Evolutionary conservation across 768 basidiomycete genomes (phyloP).

Genomic region (Collybia sordida): DNA sequence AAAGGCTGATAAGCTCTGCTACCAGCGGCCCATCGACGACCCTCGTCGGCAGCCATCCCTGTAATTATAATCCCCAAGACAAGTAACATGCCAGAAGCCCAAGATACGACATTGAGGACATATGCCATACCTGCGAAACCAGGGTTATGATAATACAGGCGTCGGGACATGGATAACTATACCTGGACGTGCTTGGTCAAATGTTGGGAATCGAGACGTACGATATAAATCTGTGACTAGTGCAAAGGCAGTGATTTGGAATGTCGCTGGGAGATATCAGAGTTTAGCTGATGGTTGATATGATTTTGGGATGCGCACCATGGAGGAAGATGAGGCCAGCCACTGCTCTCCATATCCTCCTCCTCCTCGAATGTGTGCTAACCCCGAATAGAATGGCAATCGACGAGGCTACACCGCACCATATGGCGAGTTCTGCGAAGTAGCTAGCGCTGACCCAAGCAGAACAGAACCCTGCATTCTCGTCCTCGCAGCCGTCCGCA

Average conservation of each 20-base stretch:
- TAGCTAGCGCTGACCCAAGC: slow-evolving; percentile 74
- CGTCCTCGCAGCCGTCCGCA: slow-evolving; percentile 45
- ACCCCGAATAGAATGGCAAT: slow-evolving; percentile 64
- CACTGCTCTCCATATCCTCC: slow-evolving; percentile 76
- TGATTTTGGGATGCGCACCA: slow-evolving; percentile 33
- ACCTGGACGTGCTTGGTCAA: slow-evolving; percentile 64
- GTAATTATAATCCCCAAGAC: slow-evolving; percentile 56
- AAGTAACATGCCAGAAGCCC: slow-evolving; percentile 56
- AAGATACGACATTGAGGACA: slow-evolving; percentile 57
- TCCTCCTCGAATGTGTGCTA: slow-evolving; percentile 69
- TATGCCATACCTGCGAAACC: slow-evolving; percentile 55
- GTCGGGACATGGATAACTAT: slow-evolving; percentile 13
- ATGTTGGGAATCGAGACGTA: slow-evolving; percentile 42
- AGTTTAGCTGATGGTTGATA: background rate
- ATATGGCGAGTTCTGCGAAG: slow-evolving; percentile 59
- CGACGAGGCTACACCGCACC: slow-evolving; percentile 61
- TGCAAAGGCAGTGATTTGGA: slow-evolving; percentile 60
- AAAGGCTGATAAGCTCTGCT: slow-evolving; percentile 58
- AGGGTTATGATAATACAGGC: background rate
- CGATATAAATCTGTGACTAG: slow-evolving; percentile 64
- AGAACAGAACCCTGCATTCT: slow-evolving; percentile 60
- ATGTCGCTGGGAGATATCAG: slow-evolving; percentile 39
- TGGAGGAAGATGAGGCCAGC: slow-evolving; percentile 64
- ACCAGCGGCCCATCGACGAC: slow-evolving; percentile 75
- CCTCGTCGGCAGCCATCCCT: slow-evolving; percentile 60